Base-by-base conservation (phyloP, 1,284 basidiomycete genomes). In the Pisolithus thermaeus region DNA sequence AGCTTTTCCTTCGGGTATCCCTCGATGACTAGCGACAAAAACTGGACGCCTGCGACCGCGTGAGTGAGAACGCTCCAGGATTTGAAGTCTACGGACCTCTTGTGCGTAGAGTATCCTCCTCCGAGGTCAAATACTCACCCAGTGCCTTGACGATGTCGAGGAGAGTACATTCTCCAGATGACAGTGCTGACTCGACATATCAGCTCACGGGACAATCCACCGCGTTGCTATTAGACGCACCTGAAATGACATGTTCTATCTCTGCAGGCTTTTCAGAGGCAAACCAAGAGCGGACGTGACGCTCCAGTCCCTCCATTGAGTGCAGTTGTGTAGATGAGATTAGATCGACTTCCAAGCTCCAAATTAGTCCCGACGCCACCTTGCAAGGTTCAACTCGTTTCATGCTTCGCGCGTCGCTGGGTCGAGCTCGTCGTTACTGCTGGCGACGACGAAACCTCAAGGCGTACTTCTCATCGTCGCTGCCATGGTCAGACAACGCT, bases 141-240 rank as follows among this genome's bases (percentile, higher is more conserved):
- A 97, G 77, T 20, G 84, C 83, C 61, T 90, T 91, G 14, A 98
- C 92, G n/a, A 98, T 71, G 52, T 85, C 78, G 3, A 97, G 74
- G 6, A 97, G 73, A n/a, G 81, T 78, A 25, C 79, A 69, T 16
- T 73, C 66, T 28, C 82, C 82, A 52, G 70, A 72, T 22, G 80
- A 78, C 57, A 94, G 79, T 60, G 82, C 92, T 93, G 68, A 44
- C 20, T 12, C 32, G 32, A 35, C 53, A 55, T 54, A 58, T 22
- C 8, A 50, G 56, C 50, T 53, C 43, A 18, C 47, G 37, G 52
- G 5, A 35, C 12, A 12, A 35, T 14, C 4, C 12, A 14, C 4
- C 5, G 32, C 9, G 14, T 35, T 16, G 12, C 32, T n/a, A 37
- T 12, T 40, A 51, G 44, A 61, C 69, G 18, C 73, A 78, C 88